Conservation (phyloP, 768 basidiomycete species). For the Mycena floridula region DNA sequence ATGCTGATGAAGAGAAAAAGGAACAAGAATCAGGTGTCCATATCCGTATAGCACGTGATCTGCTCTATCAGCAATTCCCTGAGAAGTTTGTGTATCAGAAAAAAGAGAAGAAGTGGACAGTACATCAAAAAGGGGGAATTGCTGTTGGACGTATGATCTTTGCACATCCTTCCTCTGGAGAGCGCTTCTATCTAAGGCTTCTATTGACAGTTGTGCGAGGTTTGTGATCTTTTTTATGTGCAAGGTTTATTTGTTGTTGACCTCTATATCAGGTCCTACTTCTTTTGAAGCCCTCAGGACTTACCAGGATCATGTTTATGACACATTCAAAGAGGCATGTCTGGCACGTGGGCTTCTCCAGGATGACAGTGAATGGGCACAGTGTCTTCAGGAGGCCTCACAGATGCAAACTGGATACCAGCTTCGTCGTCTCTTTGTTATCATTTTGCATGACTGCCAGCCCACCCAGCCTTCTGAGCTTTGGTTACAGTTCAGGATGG, state of each 20-base stretch:
- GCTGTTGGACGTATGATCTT: slow-evolving; percentile 22
- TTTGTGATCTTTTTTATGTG: too few relatives aligned
- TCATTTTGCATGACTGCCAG: slow-evolving; percentile 27
- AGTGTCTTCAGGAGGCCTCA: slow-evolving; percentile 34
- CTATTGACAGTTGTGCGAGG: too few relatives aligned
- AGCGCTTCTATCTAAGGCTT: slow-evolving; percentile 31
- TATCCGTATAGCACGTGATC: too few relatives aligned
- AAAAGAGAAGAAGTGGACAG: slow-evolving; percentile 1
- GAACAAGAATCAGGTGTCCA: slow-evolving; percentile 4
- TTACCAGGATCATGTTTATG: slow-evolving; percentile 15
- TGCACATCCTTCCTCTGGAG: slow-evolving; percentile 15
- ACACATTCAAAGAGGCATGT: slow-evolving; percentile 18
- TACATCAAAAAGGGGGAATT: slow-evolving; percentile 1
- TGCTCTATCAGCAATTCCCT: slow-evolving; percentile 20
- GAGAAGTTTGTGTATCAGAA: slow-evolving; percentile 14
- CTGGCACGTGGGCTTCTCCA: not conserved
- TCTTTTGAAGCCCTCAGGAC: slow-evolving; percentile 21
- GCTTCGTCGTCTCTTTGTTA: slow-evolving; percentile 32
- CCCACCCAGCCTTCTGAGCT: slow-evolving; percentile 26
- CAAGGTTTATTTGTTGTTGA: too few relatives aligned
- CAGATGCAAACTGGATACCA: slow-evolving; percentile 28
- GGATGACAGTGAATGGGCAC: not conserved
- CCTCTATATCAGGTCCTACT: slow-evolving; percentile 26
- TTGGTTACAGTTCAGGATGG: slow-evolving; percentile 25
- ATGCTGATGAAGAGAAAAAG: slow-evolving; percentile 6